phyloP scores from a whole-genome alignment of 805 yeast genomes.

The Wickerhamomyces canadensis region DNA sequence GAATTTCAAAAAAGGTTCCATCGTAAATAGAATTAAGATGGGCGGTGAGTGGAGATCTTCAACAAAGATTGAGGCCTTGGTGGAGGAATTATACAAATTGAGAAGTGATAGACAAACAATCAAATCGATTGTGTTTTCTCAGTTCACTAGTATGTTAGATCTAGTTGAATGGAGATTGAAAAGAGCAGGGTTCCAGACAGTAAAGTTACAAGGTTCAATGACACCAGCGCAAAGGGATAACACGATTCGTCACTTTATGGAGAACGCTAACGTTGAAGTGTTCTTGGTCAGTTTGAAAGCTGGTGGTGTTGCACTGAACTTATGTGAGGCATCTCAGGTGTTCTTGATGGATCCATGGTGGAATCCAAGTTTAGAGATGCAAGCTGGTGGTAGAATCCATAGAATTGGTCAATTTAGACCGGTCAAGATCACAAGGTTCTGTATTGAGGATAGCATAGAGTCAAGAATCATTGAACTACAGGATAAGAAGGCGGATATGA shows the following conservation, averaged over 20 bases:
- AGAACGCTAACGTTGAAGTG: constrained; percentile 86
- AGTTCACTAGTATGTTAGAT: constrained; percentile 95
- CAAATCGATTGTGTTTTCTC: constrained; percentile 95
- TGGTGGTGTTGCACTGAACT: constrained; percentile 96
- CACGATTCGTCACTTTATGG: constrained; percentile 88
- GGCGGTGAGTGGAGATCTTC: constrained; percentile 90
- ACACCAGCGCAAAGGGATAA: constrained; percentile 92
- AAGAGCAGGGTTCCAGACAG: constrained; percentile 93
- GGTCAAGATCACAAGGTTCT: constrained; percentile 83
- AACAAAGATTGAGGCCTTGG: constrained; percentile 93
- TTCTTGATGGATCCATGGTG: constrained; percentile 98
- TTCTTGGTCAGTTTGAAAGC: constrained; percentile 94
- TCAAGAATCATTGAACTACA: constrained; percentile 93
- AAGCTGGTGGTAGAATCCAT: constrained; percentile 96
- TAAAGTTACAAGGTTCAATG: constrained; percentile 94
- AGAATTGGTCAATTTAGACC: constrained; percentile 96
- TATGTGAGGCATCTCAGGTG: constrained; percentile 96
- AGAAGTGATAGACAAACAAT: constrained; percentile 85
- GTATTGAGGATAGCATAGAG: constrained; percentile 96
- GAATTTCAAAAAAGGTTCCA: constrained; percentile 55
- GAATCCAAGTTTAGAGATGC: constrained; percentile 99
- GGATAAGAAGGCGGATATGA: constrained; percentile 97
- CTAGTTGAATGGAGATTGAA: constrained; percentile 92
- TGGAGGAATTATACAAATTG: constrained; percentile 84
- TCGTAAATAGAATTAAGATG: constrained; percentile 84